Evolutionary conservation across 75 land plant species (phyloP), one percentile per base, ranked within the genome.

Genomic region (Pseudotsuga menziesii): DNA sequence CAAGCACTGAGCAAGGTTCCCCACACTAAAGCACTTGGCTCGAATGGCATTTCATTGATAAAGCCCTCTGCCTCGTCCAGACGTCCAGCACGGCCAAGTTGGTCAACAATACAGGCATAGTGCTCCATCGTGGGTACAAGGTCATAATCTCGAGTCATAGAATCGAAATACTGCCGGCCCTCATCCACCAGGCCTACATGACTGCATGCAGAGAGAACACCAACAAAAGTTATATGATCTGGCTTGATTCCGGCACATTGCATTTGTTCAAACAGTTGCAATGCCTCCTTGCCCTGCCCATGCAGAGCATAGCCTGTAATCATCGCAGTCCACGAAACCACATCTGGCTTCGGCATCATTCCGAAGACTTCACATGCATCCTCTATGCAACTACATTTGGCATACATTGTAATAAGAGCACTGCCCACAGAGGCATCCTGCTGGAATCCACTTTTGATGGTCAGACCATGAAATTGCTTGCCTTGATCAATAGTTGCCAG

Each of bases 291-390:
- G 23, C 80, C 82, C 23, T 66, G 82, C 15, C 92, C 92, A 78
- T 83, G 88, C 48, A 88, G 83, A 23, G 92, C 88, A 80, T 69
- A 90, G 8, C 87, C 92, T 88, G 82, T 84, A 26, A 92, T 86
- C 92, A 90, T 84, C 11, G 88, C 86, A 22, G 89, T 84, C 94
- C 94, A 92, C 44, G 94, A 82, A 32, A 92, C 82, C 3, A 84
- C 87, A 12, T 84, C 80, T 23, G 77, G 78, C 27, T 71, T 78
- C 3, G 60, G 36, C 84, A 90, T 82, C 20, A 27, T 19, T 0
- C 73, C 52, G 64, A 92, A 92, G 36, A 88, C 86, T 13, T 29
- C 22, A 48, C 15, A 35, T 20, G 92, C 90, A 61, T 72, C 76
- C 26, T 67, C 80, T 85, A 86, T 82, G 55, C 67, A 85, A 15